Evolutionary conservation across 2,329 filamentous ascomycete species (phyloP), one percentile per base, ranked within the genome.

Genomic region (Aspergillus neotritici): DNA sequence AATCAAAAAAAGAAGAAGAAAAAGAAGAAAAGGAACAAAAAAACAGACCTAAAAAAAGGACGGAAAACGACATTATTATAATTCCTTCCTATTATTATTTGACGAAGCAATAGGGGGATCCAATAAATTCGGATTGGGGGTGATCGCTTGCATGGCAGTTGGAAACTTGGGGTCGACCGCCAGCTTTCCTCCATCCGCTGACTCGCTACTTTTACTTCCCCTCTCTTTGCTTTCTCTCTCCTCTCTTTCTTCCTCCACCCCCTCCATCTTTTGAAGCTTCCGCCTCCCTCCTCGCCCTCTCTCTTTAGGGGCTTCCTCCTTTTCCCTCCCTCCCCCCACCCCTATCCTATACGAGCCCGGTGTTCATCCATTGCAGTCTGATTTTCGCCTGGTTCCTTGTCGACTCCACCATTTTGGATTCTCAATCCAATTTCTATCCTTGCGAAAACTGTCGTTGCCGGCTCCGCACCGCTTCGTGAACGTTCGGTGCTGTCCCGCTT

Each of bases 111-210:
- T 32, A 33, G 13, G 37, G 14, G 21, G 31, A 31, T 28, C 11
- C 30, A 11, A 30, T 31, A n/a, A 45, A 28, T 33, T 42, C 43
- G 17, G 17, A 3, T 51, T 37, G 35, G 43, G 40, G 43, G 44
- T 50, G 44, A 41, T 52, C 40, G 40, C 43, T 47, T 50, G 47
- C 41, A 53, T 53, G 50, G 48, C 47, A 49, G 34, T 48, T 51
- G 47, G 47, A 25, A 25, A 25, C 21, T 25, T 25, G 21, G 51
- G 52, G 48, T 52, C 44, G 41, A 48, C 46, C 50, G 48, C 49
- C 44, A 49, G 46, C 49, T 51, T 43, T 48, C 48, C 52, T 53
- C 53, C 48, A 52, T 53, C 53, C 51, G 48, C 52, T 52, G 47
- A 52, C 47, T 52, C 43, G 48, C 51, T 52, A 41, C 37, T 46